These are phyloP conservation scores for Trichoderma citrinoviride DNA, from an alignment of 2,329 filamentous ascomycete species.

Conservation along the genomic window DNA sequence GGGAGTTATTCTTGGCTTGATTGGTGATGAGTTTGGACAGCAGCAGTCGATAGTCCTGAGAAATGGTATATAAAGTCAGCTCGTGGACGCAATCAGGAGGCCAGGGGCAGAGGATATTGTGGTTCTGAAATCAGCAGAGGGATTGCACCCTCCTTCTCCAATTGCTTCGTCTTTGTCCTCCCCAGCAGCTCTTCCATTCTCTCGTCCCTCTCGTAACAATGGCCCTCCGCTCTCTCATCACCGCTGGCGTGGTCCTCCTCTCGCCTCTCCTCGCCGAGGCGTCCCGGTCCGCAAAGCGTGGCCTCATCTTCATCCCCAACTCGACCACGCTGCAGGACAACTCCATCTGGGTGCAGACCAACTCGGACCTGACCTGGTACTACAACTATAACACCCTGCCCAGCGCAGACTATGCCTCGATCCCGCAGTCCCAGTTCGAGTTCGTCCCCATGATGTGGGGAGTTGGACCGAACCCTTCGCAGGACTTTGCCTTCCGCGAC, in stretches of 20 bases:
- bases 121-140: neutral
- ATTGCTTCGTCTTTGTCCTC: neutral
- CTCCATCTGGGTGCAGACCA: slow-evolving; percentile 57
- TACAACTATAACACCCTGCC: slow-evolving; percentile 71
- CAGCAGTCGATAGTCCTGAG: neutral
- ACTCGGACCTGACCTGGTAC: slow-evolving; percentile 72
- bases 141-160: neutral
- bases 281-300: slow-evolving; percentile 57
- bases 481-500: slow-evolving; percentile 59
- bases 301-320: slow-evolving; percentile 68
- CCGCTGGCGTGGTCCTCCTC: slow-evolving; percentile 17
- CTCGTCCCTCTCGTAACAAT: neutral
- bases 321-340: slow-evolving; percentile 58
- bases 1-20: neutral
- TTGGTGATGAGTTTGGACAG: neutral
- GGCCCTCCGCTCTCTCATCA: neutral
- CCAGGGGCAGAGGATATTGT: neutral
- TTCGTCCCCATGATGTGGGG: slow-evolving; percentile 85
- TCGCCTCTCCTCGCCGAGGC: slow-evolving; percentile 24
- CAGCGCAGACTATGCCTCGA: slow-evolving; percentile 48
- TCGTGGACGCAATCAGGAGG: neutral
- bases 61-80: neutral
- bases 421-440: slow-evolving; percentile 57
- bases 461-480: slow-evolving; percentile 42
- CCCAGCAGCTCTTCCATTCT: no score